Conservation (phyloP, 1,139 yeast species). For the Suhomyces chickasaworum region DNA sequence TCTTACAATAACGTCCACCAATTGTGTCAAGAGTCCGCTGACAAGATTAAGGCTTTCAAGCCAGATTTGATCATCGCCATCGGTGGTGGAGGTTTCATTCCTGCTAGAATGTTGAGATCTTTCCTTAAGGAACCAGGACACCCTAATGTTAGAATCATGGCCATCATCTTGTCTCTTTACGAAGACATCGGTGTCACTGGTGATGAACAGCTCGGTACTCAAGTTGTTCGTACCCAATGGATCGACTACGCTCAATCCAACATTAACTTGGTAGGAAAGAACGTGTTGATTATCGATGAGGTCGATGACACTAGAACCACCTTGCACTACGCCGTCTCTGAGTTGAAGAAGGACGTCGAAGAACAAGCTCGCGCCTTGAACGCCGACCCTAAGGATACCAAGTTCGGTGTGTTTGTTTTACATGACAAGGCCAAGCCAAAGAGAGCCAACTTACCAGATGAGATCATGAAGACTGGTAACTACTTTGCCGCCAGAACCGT, state of each 20-base stretch:
- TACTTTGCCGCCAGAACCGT: constrained; percentile 91
- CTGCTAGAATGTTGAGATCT: constrained; percentile 91
- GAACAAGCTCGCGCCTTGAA: constrained; percentile 29
- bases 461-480: constrained; percentile 63
- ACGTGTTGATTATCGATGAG: constrained; percentile 83
- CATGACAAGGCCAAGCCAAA: constrained; percentile 92
- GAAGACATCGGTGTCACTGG: constrained; percentile 71
- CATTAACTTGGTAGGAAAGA: constrained; percentile 67
- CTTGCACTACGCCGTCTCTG: constrained; percentile 85
- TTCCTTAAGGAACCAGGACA: constrained; percentile 84
- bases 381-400: constrained; percentile 52
- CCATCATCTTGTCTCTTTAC: constrained; percentile 86
- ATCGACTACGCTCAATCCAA: constrained; percentile 73
- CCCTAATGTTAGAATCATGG: constrained; percentile 90
- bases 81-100: constrained; percentile 94
- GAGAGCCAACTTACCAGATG: constrained; percentile 73
- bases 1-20: constrained; percentile 93
- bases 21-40: constrained; percentile 85
- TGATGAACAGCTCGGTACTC: constrained; percentile 72
- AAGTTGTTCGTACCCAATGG: constrained; percentile 95
- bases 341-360: constrained; percentile 79
- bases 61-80: constrained; percentile 92
- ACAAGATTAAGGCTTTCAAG: constrained; percentile 59
- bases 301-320: constrained; percentile 97
- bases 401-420: constrained; percentile 85